These are phyloP conservation scores for Arthrobotrys iridis DNA, from an alignment of 2,329 filamentous ascomycete genomes.

Conservation along the genomic window DNA sequence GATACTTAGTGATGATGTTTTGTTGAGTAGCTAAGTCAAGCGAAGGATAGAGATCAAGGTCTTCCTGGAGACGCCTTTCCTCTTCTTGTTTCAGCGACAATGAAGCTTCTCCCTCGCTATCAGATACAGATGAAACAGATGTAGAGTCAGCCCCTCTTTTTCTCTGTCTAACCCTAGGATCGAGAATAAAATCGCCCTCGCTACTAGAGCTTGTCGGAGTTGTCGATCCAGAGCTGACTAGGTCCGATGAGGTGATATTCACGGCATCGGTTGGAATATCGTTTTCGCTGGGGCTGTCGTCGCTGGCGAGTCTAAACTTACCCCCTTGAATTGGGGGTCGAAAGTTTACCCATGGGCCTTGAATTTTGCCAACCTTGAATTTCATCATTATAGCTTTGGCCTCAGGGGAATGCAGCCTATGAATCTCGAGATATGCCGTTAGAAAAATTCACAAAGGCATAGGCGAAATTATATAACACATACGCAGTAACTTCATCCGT, in stretches of 20 bases:
- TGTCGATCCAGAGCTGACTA: constrained; percentile 44
- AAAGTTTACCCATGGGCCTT: constrained; percentile 87
- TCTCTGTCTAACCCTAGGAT: constrained; percentile 55
- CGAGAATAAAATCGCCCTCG: constrained; percentile 56
- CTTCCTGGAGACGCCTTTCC: constrained; percentile 65
- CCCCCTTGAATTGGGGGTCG: constrained; percentile 82
- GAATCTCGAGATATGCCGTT: constrained; percentile 24
- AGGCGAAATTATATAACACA: constrained; percentile 59
- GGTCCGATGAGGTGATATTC: constrained; percentile 22
- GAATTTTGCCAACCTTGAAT: constrained; percentile 83
- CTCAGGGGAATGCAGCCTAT: constrained; percentile 81
- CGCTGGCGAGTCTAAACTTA: constrained; percentile 40
- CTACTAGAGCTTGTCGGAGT: constrained; percentile 58
- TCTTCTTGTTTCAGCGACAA: constrained; percentile 37
- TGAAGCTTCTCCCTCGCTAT: constrained; percentile 63
- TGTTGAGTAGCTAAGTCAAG: constrained; percentile 78
- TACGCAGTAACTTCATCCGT: constrained; percentile 94
- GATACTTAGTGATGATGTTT: constrained; percentile 81
- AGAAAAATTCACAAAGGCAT: constrained; percentile 32
- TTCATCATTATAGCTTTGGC: constrained; percentile 78
- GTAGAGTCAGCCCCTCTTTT: constrained; percentile 24
- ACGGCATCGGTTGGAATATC: background rate
- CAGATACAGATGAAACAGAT: constrained; percentile 59
- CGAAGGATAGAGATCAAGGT: constrained; percentile 81
- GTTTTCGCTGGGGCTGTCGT: constrained; percentile 39